Conservation (phyloP, 2,329 filamentous ascomycete genomes). For the Pyricularia sp. region DNA sequence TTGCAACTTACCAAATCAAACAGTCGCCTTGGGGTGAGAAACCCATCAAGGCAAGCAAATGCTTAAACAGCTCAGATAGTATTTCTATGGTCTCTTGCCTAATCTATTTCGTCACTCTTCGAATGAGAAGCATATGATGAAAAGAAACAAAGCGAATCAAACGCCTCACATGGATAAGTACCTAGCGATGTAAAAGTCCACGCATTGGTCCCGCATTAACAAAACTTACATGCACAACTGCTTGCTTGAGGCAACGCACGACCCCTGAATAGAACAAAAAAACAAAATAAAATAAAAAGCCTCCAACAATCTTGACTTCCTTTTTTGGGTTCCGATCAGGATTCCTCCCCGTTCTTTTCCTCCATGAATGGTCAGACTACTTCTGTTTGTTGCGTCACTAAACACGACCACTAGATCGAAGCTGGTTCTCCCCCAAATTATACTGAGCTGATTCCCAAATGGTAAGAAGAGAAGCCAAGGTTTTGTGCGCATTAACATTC, state of each 20-base stretch:
- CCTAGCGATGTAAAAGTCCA: neutral
- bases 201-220: neutral
- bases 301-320: neutral
- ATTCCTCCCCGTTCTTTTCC: neutral
- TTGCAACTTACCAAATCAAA: neutral
- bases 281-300: neutral
- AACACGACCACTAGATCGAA: conserved; percentile 1
- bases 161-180: neutral
- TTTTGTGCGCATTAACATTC: neutral
- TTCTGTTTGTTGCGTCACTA: neutral
- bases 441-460: neutral
- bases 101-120: neutral
- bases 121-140: neutral
- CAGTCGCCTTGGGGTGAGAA: neutral
- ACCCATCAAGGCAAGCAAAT: neutral
- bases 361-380: neutral
- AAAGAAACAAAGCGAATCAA: neutral
- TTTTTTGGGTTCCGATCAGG: neutral
- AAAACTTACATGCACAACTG: neutral
- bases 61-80: neutral
- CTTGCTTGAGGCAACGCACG: neutral
- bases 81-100: neutral
- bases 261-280: conserved; percentile 1
- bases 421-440: conserved; percentile 1
- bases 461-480: neutral